A percentile compares a stretch with the other conserved stretches of the same genome.
These are phyloP conservation scores for Lathyrus aphaca DNA, from an alignment of 306 rosid species.

Conservation along the genomic window DNA sequence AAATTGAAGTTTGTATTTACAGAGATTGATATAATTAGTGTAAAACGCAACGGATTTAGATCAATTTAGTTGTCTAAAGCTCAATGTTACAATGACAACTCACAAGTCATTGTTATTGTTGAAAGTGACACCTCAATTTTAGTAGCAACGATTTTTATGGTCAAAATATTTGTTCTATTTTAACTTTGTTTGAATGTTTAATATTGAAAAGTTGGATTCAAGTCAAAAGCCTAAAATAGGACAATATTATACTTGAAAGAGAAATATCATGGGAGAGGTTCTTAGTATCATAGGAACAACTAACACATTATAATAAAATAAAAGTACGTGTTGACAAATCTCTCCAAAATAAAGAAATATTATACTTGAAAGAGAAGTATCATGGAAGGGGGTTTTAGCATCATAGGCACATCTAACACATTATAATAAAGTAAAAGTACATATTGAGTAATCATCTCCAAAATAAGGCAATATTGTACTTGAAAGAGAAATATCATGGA, in stretches of 20 bases:
- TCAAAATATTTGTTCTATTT: too few species aligned
- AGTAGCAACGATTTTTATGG: too few species aligned
- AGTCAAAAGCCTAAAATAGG: background rate
- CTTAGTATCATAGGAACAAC: too few species aligned
- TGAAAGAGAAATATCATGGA: too few species aligned
- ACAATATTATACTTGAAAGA: background rate
- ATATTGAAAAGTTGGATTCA: background rate
- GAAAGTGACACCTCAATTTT: too few species aligned
- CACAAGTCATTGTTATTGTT: background rate
- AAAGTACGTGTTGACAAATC: too few species aligned
- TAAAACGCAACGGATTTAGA: background rate
- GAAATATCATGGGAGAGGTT: background rate
- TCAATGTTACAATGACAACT: background rate
- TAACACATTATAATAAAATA: too few species aligned
- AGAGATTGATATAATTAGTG: background rate
- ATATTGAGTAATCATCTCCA: too few species aligned
- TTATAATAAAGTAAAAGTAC: too few species aligned
- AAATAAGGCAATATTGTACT: too few species aligned
- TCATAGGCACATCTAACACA: too few species aligned
- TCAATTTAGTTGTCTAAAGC: background rate
- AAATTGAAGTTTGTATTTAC: background rate
- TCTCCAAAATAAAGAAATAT: background rate
- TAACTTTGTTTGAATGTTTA: too few species aligned
- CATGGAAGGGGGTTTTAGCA: background rate
- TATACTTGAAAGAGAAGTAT: background rate